Conservation (phyloP, 352 stramenopile species). For the Globisporangium nagaii region DNA sequence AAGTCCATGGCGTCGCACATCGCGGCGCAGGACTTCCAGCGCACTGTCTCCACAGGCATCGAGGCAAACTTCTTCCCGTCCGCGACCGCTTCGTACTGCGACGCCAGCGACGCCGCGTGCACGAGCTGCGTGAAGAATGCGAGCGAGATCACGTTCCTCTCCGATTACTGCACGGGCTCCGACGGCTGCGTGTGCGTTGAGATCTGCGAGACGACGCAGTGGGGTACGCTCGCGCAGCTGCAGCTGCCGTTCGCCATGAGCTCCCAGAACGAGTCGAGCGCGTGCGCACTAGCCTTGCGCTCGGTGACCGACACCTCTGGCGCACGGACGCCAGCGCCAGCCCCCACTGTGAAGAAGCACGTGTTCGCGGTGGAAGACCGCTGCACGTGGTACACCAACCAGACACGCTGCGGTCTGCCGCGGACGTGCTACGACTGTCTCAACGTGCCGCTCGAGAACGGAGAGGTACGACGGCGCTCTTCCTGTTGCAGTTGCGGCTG, state of each 20-base stretch:
- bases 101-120: conserved; percentile 11
- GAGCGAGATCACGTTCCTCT: conserved; percentile 2
- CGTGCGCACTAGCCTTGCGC: neutral
- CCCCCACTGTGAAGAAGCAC: conserved; percentile 13
- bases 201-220: conserved; percentile 26
- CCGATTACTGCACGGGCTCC: conserved; percentile 17
- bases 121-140: conserved; percentile 1
- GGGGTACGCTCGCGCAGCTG: conserved; percentile 13
- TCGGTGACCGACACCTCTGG: neutral
- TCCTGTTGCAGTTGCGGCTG: no score
- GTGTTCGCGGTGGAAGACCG: conserved; percentile 20
- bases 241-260: conserved; percentile 13
- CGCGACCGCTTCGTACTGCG: conserved; percentile 19
- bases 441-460: conserved; percentile 19
- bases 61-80: conserved; percentile 16
- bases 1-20: conserved; percentile 13
- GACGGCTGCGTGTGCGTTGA: conserved; percentile 29
- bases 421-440: conserved; percentile 36
- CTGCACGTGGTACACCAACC: conserved; percentile 30
- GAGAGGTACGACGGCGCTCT: conserved; percentile 9
- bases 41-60: neutral
- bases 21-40: conserved; percentile 18
- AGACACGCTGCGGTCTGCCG: conserved; percentile 20
- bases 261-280: conserved; percentile 9
- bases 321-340: neutral